Base-by-base conservation (phyloP, 23 red algal species). In the Agarophyton chilense region DNA sequence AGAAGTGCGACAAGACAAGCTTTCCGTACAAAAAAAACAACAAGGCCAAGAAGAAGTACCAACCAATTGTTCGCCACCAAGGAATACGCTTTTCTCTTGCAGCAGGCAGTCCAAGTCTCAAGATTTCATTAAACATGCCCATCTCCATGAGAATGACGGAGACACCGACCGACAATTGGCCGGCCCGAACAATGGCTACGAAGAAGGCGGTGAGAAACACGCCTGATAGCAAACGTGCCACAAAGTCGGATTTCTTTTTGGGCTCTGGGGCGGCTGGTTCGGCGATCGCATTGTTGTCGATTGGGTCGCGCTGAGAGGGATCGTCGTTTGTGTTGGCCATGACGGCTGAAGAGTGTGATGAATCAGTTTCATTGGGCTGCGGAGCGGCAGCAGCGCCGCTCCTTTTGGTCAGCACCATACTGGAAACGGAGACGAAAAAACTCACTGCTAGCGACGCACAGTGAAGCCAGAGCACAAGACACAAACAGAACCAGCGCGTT, bases 21-120 rank as follows among this genome's bases (percentile, higher is more conserved):
- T 99, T 99, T 50, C 97, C 97, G 52, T 99, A 99, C 18, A 99
- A 55, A 24, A 99, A 92, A 41, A 90, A 96, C 31, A 87, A 51
- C 25, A 91, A 74, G 17, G 76, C 89, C 49, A 78, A 57, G 91
- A 96, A 95, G 78, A 96, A 99, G 33, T 93, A 92, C 85, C 80
- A 94, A 4, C 82, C 90, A n/a, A 84, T 84, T 34, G 78, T 88
- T 25, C 91, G 79, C 83, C 92, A 99, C 51, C 83, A 79, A 29
- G 93, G 97, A 31, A 99, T 92, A 13, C 90, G 89, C 3, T 86
- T 68, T 16, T 85, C 75, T 10, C 78, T 79, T 2, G 88, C 95
- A 58, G 72, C 92, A 2, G 84, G 53, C 25, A 96, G 94, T 21
- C 97, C 93, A 21, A 99, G 71, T 26, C 83, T 58, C 26, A 99